phyloP scores from a whole-genome alignment of 1,284 basidiomycete species.

The Pseudozyma thailandica region DNA sequence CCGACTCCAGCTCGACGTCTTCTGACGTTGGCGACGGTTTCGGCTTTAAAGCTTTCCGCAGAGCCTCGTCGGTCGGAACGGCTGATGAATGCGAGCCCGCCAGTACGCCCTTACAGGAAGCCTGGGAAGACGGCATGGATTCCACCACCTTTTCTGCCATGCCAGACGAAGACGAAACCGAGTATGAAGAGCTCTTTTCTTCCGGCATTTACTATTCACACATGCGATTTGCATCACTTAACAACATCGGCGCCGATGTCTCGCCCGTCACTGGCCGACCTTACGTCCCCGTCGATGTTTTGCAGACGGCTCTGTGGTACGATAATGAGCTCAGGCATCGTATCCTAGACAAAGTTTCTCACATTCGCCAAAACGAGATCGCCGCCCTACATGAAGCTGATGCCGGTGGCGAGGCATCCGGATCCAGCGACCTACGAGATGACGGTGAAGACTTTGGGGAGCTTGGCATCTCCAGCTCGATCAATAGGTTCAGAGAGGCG shows the following conservation, averaged over 20 bases:
- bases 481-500: conserved; percentile 45
- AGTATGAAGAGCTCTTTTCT: conserved; percentile 75
- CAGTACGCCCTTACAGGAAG: conserved; percentile 36
- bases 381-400: conserved; percentile 23
- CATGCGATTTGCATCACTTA: conserved; percentile 73
- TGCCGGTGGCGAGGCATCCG: conserved; percentile 5
- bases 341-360: conserved; percentile 25
- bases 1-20: conserved; percentile 13
- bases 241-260: conserved; percentile 42
- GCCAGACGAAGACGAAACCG: conserved; percentile 55
- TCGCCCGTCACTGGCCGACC: conserved; percentile 40
- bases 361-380: conserved; percentile 6
- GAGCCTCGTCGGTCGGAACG: conserved; percentile 12
- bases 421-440: conserved; percentile 5
- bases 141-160: conserved; percentile 28
- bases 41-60: conserved; percentile 42
- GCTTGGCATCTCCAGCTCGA: conserved; percentile 51
- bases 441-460: conserved; percentile 31
- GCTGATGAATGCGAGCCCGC: conserved; percentile 33
- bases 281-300: conserved; percentile 47
- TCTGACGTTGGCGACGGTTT: conserved; percentile 39
- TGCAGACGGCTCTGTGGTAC: conserved; percentile 59
- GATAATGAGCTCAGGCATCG: conserved; percentile 55
- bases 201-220: conserved; percentile 87
- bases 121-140: conserved; percentile 35